Evolutionary conservation across 1,284 basidiomycete species (phyloP).

Genomic region (Moesziomyces parantarcticus): DNA sequence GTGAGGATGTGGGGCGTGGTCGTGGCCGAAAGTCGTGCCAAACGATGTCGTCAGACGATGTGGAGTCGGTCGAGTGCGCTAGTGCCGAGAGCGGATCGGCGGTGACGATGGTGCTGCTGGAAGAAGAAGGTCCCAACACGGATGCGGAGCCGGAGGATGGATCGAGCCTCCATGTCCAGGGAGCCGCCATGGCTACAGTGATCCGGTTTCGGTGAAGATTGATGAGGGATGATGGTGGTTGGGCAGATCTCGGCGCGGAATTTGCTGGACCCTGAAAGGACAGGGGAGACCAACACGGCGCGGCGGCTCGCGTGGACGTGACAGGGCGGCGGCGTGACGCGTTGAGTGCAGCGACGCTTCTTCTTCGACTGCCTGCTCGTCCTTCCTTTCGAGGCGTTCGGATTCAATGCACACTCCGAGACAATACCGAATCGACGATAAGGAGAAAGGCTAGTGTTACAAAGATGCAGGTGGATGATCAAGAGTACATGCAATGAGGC

Average conservation of each 20-base stretch:
- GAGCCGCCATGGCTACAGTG: slow-evolving; percentile 1
- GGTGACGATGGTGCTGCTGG: background rate
- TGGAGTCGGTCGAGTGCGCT: background rate
- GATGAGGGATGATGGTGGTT: background rate
- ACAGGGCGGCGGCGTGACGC: too few relatives aligned
- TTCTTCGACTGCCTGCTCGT: too few relatives aligned
- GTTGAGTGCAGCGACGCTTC: slow-evolving; percentile 10
- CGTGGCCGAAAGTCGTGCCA: slow-evolving; percentile 25
- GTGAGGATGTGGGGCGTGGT: background rate
- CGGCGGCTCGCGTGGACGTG: slow-evolving; percentile 7
- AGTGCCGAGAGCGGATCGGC: slow-evolving; percentile 24
- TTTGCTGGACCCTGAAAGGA: slow-evolving; percentile 16
- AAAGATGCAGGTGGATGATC: background rate
- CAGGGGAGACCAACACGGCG: slow-evolving; percentile 10
- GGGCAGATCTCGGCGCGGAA: slow-evolving; percentile 2
- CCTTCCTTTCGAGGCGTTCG: background rate
- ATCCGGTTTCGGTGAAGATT: background rate
- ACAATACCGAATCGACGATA: background rate
- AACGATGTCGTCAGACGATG: slow-evolving; percentile 16
- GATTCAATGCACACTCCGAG: background rate
- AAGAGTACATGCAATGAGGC: background rate
- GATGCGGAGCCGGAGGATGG: slow-evolving; percentile 9
- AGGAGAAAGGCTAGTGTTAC: background rate
- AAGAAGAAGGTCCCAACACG: slow-evolving; percentile 17
- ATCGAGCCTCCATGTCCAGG: slow-evolving; percentile 37